Percentiles rank a stretch among this genome's conserved stretches.
phyloP scores from a whole-genome alignment of 768 basidiomycete genomes.

The Sistotremastrum suecicum region DNA sequence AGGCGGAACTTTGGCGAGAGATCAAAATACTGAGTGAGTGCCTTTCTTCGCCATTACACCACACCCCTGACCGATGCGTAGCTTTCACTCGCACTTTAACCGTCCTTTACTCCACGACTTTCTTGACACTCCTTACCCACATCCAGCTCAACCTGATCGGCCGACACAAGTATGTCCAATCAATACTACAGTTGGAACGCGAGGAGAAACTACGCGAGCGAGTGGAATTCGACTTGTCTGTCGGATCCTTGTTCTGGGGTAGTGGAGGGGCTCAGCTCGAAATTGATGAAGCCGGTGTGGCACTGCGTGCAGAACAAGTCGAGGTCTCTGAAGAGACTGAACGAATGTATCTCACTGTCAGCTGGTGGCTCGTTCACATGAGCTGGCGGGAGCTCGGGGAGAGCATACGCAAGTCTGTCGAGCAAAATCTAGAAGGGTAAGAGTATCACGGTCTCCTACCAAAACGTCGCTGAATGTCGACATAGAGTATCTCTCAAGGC shows the following conservation, averaged over 20 bases:
- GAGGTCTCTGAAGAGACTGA: slow-evolving; percentile 53
- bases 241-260: slow-evolving; percentile 22
- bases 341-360: slow-evolving; percentile 67
- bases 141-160: slow-evolving; percentile 81
- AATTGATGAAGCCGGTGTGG: slow-evolving; percentile 13
- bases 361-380: slow-evolving; percentile 87
- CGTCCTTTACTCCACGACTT: slow-evolving; percentile 70
- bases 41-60: background rate
- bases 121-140: slow-evolving; percentile 75
- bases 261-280: slow-evolving; percentile 11
- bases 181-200: slow-evolving; percentile 44
- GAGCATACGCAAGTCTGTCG: slow-evolving; percentile 58
- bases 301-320: slow-evolving; percentile 19
- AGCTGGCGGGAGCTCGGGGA: slow-evolving; percentile 81
- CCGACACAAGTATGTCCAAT: slow-evolving; percentile 62
- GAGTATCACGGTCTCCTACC: slow-evolving; percentile 12
- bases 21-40: slow-evolving; percentile 71
- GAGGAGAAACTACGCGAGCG: slow-evolving; percentile 40
- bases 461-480: background rate
- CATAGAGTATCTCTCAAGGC: slow-evolving; percentile 71
- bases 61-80: slow-evolving; percentile 15
- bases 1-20: slow-evolving; percentile 82
- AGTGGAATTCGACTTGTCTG: slow-evolving; percentile 26
- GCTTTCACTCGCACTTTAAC: slow-evolving; percentile 84
- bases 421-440: slow-evolving; percentile 75